These are phyloP conservation scores for Diutina neorugosa DNA, from an alignment of 1,139 yeast species.

Conservation along the genomic window DNA sequence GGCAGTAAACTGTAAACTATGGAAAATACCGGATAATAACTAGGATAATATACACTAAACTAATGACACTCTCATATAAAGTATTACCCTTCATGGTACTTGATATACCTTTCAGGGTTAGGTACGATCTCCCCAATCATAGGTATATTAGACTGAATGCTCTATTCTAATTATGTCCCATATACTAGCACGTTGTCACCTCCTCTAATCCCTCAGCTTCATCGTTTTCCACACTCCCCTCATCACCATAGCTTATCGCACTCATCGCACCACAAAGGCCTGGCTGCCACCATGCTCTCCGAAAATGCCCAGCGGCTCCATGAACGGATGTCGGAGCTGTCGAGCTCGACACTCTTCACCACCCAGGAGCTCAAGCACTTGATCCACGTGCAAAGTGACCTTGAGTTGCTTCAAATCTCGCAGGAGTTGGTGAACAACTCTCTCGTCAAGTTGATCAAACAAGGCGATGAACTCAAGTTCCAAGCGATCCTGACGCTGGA, in stretches of 20 bases:
- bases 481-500: conserved; percentile 59
- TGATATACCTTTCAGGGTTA: no score
- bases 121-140: no score
- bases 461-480: conserved; percentile 56
- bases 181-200: no score
- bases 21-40: no score
- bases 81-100: no score
- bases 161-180: no score
- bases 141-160: no score
- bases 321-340: conserved; percentile 40
- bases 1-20: no score
- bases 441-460: conserved; percentile 54
- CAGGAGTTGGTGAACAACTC: conserved; percentile 58
- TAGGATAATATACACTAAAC: no score
- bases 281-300: not conserved
- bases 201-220: no score
- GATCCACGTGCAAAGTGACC: conserved; percentile 20
- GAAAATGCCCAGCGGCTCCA: conserved; percentile 47
- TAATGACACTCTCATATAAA: no score
- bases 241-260: not conserved
- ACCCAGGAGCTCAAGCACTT: conserved; percentile 49
- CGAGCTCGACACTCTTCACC: conserved; percentile 33
- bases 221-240: not conserved
- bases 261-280: not conserved
- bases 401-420: conserved; percentile 43